A percentile compares a stretch with the other conserved stretches of the same genome.
Evolutionary conservation across 2,329 filamentous ascomycete genomes (phyloP).

Genomic region (Ambrosiella cleistominuta): DNA sequence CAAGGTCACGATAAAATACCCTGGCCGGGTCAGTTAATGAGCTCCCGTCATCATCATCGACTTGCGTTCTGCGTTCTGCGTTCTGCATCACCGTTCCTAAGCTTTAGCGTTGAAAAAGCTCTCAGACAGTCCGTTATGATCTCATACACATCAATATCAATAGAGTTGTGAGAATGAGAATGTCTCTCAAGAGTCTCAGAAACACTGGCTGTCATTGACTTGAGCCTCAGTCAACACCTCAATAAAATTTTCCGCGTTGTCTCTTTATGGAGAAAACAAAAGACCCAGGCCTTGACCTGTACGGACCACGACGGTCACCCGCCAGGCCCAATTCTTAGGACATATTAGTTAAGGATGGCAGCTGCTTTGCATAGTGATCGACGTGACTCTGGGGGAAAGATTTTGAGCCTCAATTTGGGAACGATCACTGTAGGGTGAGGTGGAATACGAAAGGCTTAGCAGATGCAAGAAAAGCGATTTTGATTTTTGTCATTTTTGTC

Average conservation of each 20-base stretch:
- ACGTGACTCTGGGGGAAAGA: slow-evolving; percentile 7
- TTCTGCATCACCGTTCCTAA: background rate
- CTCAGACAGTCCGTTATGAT: too few species aligned
- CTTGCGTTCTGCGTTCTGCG: background rate
- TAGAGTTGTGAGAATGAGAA: too few species aligned
- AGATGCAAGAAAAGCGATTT: background rate
- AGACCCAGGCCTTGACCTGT: background rate
- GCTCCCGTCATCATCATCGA: background rate
- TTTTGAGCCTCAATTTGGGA: slow-evolving; percentile 12
- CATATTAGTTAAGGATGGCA: background rate
- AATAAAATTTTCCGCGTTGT: background rate
- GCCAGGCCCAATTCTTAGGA: background rate
- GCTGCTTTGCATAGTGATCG: background rate
- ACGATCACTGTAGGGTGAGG: background rate
- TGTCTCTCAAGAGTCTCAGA: background rate
- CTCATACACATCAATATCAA: too few species aligned
- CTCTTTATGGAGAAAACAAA: background rate
- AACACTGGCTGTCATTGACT: background rate
- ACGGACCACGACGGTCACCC: background rate
- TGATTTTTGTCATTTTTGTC: background rate
- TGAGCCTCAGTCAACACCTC: background rate
- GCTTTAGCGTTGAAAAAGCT: too few species aligned
- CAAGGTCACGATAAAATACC: too few species aligned
- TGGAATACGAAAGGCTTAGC: background rate
- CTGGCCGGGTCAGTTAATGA: too few species aligned